These are phyloP conservation scores for Mortierella hygrophila DNA, from an alignment of 192 early-diverging fungal genomes.

Conservation along the genomic window DNA sequence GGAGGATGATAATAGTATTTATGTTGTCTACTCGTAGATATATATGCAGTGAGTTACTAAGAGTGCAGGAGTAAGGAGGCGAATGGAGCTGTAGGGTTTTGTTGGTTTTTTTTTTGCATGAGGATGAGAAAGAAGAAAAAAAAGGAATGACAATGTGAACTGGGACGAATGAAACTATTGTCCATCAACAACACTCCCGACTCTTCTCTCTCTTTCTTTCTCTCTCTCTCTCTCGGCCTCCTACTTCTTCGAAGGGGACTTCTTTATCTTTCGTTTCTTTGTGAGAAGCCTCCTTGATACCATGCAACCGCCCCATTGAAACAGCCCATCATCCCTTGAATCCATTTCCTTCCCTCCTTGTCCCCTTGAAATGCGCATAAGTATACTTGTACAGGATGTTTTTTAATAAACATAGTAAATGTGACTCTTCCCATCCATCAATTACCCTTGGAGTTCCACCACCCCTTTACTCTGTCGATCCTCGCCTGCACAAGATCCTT, in stretches of 20 bases:
- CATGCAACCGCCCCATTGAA: slow-evolving; percentile 8
- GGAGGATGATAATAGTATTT: too few species aligned
- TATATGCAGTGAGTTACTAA: neutral
- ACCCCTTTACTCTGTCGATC: slow-evolving; percentile 35
- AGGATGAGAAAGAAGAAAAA: neutral
- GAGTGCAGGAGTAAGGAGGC: neutral
- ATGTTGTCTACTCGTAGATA: too few species aligned
- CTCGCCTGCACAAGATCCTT: slow-evolving; percentile 31
- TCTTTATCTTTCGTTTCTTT: neutral
- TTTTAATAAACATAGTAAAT: neutral
- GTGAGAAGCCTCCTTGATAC: neutral
- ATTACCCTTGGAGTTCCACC: slow-evolving; percentile 37
- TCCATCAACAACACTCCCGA: neutral
- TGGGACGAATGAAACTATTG: neutral
- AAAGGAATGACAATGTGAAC: slow-evolving; percentile 10
- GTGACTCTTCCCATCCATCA: neutral
- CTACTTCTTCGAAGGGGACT: neutral
- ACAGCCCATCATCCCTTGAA: neutral
- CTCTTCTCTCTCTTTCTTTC: neutral
- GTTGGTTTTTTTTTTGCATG: neutral
- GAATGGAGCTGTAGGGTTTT: neutral
- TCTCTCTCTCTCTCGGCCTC: slow-evolving; percentile 2
- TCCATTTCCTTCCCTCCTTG: neutral
- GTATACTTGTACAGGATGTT: neutral
- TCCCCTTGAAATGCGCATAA: neutral